Conservation (phyloP, 768 basidiomycete genomes). For the Ramaria sp. region DNA sequence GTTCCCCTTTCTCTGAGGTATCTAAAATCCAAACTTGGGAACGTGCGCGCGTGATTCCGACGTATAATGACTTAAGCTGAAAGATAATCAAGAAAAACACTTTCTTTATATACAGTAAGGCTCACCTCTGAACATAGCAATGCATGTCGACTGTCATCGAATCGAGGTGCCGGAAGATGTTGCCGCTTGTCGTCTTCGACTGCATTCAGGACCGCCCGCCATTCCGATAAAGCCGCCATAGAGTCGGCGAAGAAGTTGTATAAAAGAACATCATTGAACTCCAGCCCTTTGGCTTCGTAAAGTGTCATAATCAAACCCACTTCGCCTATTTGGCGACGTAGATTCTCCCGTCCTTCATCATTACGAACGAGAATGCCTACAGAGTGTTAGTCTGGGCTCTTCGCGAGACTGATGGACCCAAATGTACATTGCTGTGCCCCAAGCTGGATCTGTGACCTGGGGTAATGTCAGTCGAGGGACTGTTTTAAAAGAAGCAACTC, state of each 20-base stretch:
- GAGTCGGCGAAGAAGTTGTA: slow-evolving; percentile 73
- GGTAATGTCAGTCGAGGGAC: background rate
- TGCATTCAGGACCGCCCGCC: slow-evolving; percentile 46
- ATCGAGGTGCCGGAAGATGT: slow-evolving; percentile 28
- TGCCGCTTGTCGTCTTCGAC: slow-evolving; percentile 17
- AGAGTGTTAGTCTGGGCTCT: background rate
- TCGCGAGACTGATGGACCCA: slow-evolving; percentile 5
- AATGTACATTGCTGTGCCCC: slow-evolving; percentile 52
- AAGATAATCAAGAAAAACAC: background rate
- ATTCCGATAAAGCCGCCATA: slow-evolving; percentile 34
- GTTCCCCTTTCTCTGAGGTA: slow-evolving; percentile 39
- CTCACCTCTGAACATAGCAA: slow-evolving; percentile 49
- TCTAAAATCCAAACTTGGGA: slow-evolving; percentile 66
- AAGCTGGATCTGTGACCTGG: slow-evolving; percentile 32
- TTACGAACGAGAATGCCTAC: slow-evolving; percentile 63
- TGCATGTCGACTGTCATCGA: slow-evolving; percentile 39
- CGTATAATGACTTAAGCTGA: slow-evolving; percentile 59
- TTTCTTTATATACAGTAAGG: background rate
- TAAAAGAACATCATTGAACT: slow-evolving; percentile 59
- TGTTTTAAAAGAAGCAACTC: slow-evolving; percentile 10
- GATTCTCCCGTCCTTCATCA: slow-evolving; percentile 34
- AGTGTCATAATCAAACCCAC: slow-evolving; percentile 54
- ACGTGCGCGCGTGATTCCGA: slow-evolving; percentile 58
- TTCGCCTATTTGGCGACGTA: slow-evolving; percentile 43
- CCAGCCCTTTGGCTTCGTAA: slow-evolving; percentile 56